Conservation (phyloP, 192 early-diverging fungal species). For the Linnemannia hyalina region DNA sequence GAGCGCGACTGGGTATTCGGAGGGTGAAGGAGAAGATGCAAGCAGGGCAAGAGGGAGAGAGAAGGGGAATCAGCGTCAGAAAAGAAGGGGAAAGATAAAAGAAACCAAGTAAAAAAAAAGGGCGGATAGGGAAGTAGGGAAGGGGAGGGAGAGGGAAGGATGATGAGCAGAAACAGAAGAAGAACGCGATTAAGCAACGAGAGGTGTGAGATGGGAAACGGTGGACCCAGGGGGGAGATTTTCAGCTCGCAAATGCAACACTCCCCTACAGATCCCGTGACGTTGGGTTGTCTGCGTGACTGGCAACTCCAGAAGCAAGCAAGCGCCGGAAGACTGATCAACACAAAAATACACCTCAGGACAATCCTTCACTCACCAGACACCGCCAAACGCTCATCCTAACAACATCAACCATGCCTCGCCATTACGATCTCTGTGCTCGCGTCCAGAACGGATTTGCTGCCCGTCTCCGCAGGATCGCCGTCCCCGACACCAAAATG, state of each 20-base stretch:
- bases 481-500: slow-evolving; percentile 90
- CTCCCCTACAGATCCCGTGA: not conserved
- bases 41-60: not conserved
- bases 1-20: not conserved
- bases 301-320: not conserved
- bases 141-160: not conserved
- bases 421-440: slow-evolving; percentile 86
- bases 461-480: slow-evolving; percentile 82
- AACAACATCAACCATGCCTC: slow-evolving; percentile 69
- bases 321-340: not conserved
- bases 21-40: not conserved
- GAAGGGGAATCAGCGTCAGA: not conserved
- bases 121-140: not conserved
- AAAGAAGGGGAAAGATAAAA: not conserved
- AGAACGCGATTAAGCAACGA: not conserved
- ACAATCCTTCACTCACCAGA: not conserved
- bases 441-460: slow-evolving; percentile 93
- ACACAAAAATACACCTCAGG: not conserved
- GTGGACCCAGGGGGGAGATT: not conserved
- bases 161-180: not conserved
- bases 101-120: not conserved
- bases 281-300: too few relatives aligned
- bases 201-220: not conserved
- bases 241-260: too few relatives aligned
- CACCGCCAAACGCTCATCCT: not conserved